Evolutionary conservation across 345 rosid genomes (phyloP).

Genomic region (Microcos paniculata): DNA sequence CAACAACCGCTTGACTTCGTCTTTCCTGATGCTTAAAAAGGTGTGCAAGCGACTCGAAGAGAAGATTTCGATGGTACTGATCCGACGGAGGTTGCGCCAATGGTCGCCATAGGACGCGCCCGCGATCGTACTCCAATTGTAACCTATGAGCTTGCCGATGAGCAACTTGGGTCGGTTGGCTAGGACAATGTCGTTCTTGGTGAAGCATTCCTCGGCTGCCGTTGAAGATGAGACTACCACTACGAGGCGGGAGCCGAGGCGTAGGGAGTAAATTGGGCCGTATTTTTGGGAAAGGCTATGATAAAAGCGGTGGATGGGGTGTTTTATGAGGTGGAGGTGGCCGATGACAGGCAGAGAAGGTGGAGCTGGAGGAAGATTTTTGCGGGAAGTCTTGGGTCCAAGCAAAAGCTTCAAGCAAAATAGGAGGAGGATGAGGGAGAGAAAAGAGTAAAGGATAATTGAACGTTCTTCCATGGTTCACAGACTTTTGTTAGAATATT

Average conservation of each 20-base stretch:
- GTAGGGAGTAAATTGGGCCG: background rate
- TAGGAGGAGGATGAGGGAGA: background rate
- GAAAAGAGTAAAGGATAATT: background rate
- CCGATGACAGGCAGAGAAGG: background rate
- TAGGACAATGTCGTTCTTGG: slow-evolving; percentile 4
- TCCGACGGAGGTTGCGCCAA: slow-evolving; percentile 24
- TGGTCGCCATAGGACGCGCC: background rate
- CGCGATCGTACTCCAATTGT: slow-evolving; percentile 1
- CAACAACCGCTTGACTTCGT: slow-evolving; percentile 8
- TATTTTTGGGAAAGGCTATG: background rate
- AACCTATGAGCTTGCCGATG: background rate
- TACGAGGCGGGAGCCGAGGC: background rate
- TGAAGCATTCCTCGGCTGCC: background rate
- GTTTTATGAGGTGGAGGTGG: background rate
- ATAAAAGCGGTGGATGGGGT: background rate
- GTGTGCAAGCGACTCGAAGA: background rate
- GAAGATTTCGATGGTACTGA: slow-evolving; percentile 1
- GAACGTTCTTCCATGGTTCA: background rate
- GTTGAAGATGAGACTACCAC: background rate
- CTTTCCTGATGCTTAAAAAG: background rate
- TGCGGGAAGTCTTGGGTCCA: background rate
- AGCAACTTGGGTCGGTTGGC: background rate
- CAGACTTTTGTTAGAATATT: no score
- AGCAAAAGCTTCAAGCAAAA: background rate
- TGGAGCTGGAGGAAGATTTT: slow-evolving; percentile 3